These are phyloP conservation scores for Phytophthora crassamura DNA, from an alignment of 352 stramenopile genomes.

Conservation along the genomic window DNA sequence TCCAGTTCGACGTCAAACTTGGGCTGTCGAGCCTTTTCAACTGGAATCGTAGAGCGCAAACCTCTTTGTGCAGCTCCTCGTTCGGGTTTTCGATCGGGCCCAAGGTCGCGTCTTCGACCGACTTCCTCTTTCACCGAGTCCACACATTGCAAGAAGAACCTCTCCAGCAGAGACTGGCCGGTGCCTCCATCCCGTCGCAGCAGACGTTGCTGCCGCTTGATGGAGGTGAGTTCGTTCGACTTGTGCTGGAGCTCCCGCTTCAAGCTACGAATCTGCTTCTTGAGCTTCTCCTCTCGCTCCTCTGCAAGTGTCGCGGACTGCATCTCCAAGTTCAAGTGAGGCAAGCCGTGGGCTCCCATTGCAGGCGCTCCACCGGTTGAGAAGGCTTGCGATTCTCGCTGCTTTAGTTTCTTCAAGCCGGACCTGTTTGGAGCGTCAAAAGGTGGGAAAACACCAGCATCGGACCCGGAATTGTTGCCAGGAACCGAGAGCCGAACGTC, in stretches of 20 bases:
- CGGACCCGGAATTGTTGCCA: constrained; percentile 35
- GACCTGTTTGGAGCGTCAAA: constrained; percentile 47
- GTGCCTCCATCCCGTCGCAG: constrained; percentile 36
- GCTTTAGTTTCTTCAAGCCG: constrained; percentile 16
- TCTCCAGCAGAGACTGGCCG: constrained; percentile 62
- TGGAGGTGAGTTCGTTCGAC: constrained; percentile 52
- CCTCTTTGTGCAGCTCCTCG: constrained; percentile 14
- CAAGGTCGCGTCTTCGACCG: constrained; percentile 40
- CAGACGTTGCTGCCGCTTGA: constrained; percentile 51
- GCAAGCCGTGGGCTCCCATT: constrained; percentile 28
- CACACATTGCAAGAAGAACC: constrained; percentile 86
- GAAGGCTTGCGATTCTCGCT: constrained; percentile 26
- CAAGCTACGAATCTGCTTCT: constrained; percentile 66
- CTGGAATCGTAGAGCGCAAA: background rate
- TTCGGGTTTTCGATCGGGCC: constrained; percentile 23
- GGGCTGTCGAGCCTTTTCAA: constrained; percentile 22
- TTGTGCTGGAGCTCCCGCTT: constrained; percentile 78
- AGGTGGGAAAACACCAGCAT: constrained; percentile 35
- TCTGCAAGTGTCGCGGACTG: constrained; percentile 38
- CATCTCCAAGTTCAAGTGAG: constrained; percentile 44
- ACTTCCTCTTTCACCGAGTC: constrained; percentile 86
- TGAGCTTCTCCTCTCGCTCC: constrained; percentile 74
- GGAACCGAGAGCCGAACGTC: constrained; percentile 60
- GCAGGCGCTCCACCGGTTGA: constrained; percentile 1
- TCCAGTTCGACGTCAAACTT: constrained; percentile 56